Base-by-base conservation (phyloP, 2,329 filamentous ascomycete species). In the Talaromyces amestolkiae region DNA sequence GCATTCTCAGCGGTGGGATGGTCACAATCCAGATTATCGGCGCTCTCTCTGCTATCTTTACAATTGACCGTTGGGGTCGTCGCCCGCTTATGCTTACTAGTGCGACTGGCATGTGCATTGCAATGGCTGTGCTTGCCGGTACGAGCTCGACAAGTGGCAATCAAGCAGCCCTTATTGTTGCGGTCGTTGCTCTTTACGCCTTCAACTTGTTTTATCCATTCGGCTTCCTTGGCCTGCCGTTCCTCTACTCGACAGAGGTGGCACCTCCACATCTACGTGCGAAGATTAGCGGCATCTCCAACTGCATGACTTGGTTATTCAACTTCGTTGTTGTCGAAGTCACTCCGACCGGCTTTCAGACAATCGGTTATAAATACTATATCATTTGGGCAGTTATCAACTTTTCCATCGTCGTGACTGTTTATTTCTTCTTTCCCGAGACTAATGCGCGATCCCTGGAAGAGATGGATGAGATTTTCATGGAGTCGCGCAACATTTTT, bases 1-100 rank as follows among this genome's bases (percentile, higher is more conserved):
- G 69, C 19, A 72, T 82, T 58, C 76, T 84, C 7, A 78, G 81
- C 8, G 81, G 76, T 3, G 82, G 81, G 33, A 83, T 83, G 13
- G 74, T 86, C 37, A 86, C 85, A 5, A 87, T 82, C 80, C 86
- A 86, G 71, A 85, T 85, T 70, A 69, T 85, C 22, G 83, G 81
- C 37, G 83, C 80, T 19, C 81, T 84, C 71, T 72, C 84, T 43
- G 79, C 81, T 49, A 82, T 84, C 70, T 78, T 82, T 69, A 79
- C 80, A 62, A 83, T 85, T 67, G 83, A 85, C 69, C 79, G 82
- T 4, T 79, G 84, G 47, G 83, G 83, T 3, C 79, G 82, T 6
- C 79, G 82, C 15, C 78, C 77, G 61, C 77, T 85, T 24, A 85
- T 86, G 78, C 84, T 86, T 64, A 74, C 85, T 70, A 81, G 78